phyloP scores from a whole-genome alignment of 768 basidiomycete genomes.

The Pilatotrama ljubarskyi region DNA sequence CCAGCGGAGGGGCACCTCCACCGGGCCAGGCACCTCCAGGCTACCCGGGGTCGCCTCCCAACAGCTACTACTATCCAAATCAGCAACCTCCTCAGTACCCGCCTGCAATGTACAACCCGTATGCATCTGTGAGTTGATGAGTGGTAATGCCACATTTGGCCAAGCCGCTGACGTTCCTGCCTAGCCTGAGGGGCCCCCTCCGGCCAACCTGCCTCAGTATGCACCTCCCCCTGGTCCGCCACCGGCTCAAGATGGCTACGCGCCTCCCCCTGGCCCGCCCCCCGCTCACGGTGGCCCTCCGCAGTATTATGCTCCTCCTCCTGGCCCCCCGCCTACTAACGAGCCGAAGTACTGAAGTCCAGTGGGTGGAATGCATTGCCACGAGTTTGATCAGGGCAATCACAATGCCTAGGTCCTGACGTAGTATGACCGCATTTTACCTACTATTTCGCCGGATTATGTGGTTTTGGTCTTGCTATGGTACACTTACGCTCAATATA shows the following conservation, averaged over 20 bases:
- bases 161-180: not conserved
- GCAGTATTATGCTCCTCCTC: slow-evolving; percentile 12
- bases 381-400: not conserved
- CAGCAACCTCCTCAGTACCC: slow-evolving; percentile 19
- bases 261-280: slow-evolving; percentile 15
- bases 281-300: slow-evolving; percentile 1
- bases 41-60: not conserved
- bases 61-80: slow-evolving; percentile 2
- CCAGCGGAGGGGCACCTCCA: not conserved
- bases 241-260: slow-evolving; percentile 1
- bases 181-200: slow-evolving; percentile 4
- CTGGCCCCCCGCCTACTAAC: slow-evolving; percentile 1
- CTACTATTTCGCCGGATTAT: not conserved
- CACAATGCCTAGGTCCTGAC: not conserved
- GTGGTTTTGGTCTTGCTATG: not conserved
- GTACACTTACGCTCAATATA: not conserved
- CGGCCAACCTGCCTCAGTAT: slow-evolving; percentile 5
- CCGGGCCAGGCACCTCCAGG: slow-evolving; percentile 12
- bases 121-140: slow-evolving; percentile 15
- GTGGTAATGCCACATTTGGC: not conserved
- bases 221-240: slow-evolving; percentile 15
- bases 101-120: slow-evolving; percentile 12
- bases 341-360: slow-evolving; percentile 5
- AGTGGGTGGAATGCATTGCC: too few relatives aligned
- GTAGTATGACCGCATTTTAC: not conserved